Conservation (phyloP, 768 basidiomycete genomes). For the Russula dissimulans region DNA sequence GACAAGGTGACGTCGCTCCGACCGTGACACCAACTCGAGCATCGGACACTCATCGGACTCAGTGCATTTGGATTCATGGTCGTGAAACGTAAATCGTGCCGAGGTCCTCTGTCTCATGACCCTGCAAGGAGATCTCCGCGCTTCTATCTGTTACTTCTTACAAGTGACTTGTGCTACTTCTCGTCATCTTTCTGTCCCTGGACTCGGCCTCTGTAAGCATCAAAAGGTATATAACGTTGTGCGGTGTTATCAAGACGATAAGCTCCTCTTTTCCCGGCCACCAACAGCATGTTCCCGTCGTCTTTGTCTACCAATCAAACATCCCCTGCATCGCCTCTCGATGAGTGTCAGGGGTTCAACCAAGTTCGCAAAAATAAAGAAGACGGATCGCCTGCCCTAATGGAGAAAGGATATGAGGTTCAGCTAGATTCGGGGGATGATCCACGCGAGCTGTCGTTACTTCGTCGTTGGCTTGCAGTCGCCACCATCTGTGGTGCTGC, state of each 20-base stretch:
- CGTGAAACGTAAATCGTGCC: too few relatives aligned
- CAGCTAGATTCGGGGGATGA: conserved; percentile 17
- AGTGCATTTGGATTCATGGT: too few relatives aligned
- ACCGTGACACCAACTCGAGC: too few relatives aligned
- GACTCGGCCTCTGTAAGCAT: neutral
- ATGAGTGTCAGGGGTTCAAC: neutral
- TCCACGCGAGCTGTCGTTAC: conserved; percentile 6
- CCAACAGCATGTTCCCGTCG: neutral
- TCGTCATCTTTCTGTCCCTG: neutral
- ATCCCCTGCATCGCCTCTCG: neutral
- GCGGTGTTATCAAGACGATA: neutral
- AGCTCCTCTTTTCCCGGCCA: too few relatives aligned
- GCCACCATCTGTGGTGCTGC: neutral
- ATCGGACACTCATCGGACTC: too few relatives aligned
- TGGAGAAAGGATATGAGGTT: neutral
- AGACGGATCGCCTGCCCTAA: too few relatives aligned
- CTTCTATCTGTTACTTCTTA: neutral
- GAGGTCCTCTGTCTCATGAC: too few relatives aligned
- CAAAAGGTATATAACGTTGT: neutral
- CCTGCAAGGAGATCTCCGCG: too few relatives aligned
- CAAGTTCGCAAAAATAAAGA: neutral
- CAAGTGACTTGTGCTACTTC: neutral
- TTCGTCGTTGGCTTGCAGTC: conserved; percentile 13
- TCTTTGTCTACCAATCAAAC: neutral
- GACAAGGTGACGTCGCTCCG: neutral